These are phyloP conservation scores for Rhizoclosmatium globosum DNA, from an alignment of 192 early-diverging fungal genomes.

Conservation along the genomic window DNA sequence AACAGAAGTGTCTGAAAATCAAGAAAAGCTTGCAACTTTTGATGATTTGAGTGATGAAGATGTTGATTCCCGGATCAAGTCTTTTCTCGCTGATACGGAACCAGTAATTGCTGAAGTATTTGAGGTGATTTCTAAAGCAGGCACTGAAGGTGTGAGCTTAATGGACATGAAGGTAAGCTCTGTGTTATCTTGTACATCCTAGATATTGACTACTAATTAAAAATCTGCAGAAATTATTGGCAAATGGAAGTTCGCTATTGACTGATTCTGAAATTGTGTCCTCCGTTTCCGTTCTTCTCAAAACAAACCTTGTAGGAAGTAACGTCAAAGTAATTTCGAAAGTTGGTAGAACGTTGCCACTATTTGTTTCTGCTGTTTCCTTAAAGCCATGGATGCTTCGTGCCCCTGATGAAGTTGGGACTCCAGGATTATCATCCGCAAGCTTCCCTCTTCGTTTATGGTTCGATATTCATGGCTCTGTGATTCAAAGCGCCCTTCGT, in stretches of 20 bases:
- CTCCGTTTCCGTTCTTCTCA: background rate
- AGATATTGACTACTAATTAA: no score
- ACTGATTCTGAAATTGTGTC: conserved; percentile 14
- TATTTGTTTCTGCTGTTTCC: conserved; percentile 17
- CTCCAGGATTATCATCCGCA: background rate
- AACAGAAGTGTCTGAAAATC: background rate
- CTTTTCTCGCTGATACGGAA: background rate
- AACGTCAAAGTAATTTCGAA: conserved; percentile 11
- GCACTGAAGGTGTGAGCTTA: background rate
- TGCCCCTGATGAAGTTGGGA: background rate
- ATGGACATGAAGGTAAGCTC: background rate
- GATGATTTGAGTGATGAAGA: background rate
- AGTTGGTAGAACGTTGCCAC: conserved; percentile 19
- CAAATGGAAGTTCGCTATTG: no score
- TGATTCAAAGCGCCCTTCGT: conserved; percentile 36
- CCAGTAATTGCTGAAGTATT: background rate
- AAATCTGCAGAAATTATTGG: no score
- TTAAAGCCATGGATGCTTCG: background rate
- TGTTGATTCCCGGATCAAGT: background rate
- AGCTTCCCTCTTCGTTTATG: conserved; percentile 46
- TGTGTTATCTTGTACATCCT: background rate
- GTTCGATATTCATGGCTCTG: conserved; percentile 49
- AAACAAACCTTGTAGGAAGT: background rate
- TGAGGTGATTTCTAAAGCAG: background rate
- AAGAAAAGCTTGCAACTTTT: no score